Evolutionary conservation across 352 stramenopile genomes (phyloP).

Genomic region (Globisporangium recalcitrans): DNA sequence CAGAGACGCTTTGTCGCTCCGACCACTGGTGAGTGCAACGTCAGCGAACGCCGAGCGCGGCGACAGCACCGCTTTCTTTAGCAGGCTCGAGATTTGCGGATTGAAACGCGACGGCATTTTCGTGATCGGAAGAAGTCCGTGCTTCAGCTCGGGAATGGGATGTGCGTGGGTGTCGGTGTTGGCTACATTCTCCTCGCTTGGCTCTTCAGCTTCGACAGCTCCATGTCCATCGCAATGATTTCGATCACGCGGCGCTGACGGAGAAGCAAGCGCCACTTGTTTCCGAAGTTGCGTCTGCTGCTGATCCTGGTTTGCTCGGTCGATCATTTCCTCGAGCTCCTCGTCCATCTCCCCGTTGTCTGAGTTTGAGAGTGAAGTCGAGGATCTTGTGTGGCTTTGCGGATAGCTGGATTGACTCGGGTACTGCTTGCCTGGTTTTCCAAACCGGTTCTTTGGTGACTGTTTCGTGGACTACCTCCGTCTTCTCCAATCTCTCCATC

Average conservation of each 20-base stretch:
- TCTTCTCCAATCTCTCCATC: background rate
- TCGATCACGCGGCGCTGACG: background rate
- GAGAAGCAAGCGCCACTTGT: background rate
- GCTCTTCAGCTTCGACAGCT: background rate
- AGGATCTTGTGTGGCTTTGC: constrained; percentile 24
- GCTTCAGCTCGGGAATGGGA: constrained; percentile 24
- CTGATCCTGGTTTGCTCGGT: constrained; percentile 31
- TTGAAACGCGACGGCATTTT: constrained; percentile 27
- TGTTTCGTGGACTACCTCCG: background rate
- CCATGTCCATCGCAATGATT: background rate
- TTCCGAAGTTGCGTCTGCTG: background rate
- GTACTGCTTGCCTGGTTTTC: background rate
- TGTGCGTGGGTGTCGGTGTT: background rate
- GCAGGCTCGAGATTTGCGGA: constrained; percentile 39
- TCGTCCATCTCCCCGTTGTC: constrained; percentile 67
- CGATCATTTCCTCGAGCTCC: constrained; percentile 70
- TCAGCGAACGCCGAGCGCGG: constrained; percentile 27
- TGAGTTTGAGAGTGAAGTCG: constrained; percentile 26
- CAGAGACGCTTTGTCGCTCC: background rate
- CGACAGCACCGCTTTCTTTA: constrained; percentile 45
- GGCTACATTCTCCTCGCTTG: background rate
- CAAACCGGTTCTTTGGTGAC: background rate
- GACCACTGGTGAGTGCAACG: too few species aligned
- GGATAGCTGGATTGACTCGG: background rate
- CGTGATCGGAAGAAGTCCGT: constrained; percentile 23